These are phyloP conservation scores for Clavispora asparagi DNA, from an alignment of 805 yeast species.

Conservation along the genomic window DNA sequence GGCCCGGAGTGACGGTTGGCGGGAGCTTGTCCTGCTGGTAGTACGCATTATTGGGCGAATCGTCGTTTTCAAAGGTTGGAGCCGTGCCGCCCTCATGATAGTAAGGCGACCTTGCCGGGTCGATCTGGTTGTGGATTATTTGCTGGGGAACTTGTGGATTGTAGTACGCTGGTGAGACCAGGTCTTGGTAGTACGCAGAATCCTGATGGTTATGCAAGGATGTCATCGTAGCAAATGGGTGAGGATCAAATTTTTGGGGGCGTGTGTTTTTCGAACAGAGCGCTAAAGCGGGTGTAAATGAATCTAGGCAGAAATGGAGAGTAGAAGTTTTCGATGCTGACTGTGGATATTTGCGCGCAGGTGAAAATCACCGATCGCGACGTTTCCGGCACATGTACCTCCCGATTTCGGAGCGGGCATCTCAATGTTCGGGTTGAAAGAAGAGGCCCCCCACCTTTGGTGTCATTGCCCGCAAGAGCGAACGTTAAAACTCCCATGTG, in stretches of 20 bases:
- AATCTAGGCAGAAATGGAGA: not conserved
- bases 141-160: conserved; percentile 13
- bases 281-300: not conserved
- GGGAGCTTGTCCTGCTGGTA: conserved; percentile 9
- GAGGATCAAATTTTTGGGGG: not conserved
- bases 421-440: not conserved
- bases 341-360: not conserved
- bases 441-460: too few species aligned
- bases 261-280: not conserved
- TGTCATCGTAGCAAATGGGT: conserved; percentile 9
- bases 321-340: not conserved
- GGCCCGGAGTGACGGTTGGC: conserved; percentile 10
- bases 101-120: conserved; percentile 18
- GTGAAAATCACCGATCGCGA: not conserved
- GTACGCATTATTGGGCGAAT: conserved; percentile 12
- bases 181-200: conserved; percentile 22
- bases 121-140: conserved; percentile 10
- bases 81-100: conserved; percentile 13
- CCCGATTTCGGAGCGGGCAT: not conserved
- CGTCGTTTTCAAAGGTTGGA: conserved; percentile 10
- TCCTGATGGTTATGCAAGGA: conserved; percentile 16
- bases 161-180: conserved; percentile 14
- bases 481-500: too few species aligned
- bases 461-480: too few species aligned
- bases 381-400: not conserved